These are phyloP conservation scores for Paramyrothecium sp. DNA, from an alignment of 2,329 filamentous ascomycete species.

Conservation along the genomic window DNA sequence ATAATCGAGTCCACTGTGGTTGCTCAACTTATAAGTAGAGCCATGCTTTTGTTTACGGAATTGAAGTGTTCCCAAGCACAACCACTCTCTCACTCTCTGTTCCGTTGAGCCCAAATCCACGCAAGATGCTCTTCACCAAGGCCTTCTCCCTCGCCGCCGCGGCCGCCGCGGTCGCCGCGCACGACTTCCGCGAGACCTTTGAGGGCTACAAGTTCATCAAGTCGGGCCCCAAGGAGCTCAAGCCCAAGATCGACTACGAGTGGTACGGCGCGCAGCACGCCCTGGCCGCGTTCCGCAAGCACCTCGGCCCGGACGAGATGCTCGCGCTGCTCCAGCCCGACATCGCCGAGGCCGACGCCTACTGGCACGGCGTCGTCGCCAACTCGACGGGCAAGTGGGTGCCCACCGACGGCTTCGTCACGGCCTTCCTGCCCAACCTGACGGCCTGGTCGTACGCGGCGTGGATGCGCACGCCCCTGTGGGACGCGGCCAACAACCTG, in stretches of 20 bases:
- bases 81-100: background rate
- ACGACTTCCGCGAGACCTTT: background rate
- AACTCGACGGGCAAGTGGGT: conserved; percentile 13
- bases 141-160: background rate
- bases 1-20: background rate
- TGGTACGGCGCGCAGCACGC: conserved; percentile 11
- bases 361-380: conserved; percentile 19
- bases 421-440: conserved; percentile 22
- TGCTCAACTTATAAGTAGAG: background rate
- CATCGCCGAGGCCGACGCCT: conserved; percentile 15
- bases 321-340: conserved; percentile 19
- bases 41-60: background rate
- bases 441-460: conserved; percentile 16
- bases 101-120: background rate
- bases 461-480: conserved; percentile 20
- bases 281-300: conserved; percentile 17
- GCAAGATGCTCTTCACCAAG: background rate
- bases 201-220: conserved; percentile 6
- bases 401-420: conserved; percentile 18
- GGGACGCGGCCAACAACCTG: conserved; percentile 22
- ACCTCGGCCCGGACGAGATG: conserved; percentile 17
- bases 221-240: conserved; percentile 7
- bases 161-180: background rate
- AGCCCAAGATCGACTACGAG: conserved; percentile 10
- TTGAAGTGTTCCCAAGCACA: background rate